Evolutionary conservation across 257 asterid species (phyloP).

Genomic region (Forsythia suspensa): DNA sequence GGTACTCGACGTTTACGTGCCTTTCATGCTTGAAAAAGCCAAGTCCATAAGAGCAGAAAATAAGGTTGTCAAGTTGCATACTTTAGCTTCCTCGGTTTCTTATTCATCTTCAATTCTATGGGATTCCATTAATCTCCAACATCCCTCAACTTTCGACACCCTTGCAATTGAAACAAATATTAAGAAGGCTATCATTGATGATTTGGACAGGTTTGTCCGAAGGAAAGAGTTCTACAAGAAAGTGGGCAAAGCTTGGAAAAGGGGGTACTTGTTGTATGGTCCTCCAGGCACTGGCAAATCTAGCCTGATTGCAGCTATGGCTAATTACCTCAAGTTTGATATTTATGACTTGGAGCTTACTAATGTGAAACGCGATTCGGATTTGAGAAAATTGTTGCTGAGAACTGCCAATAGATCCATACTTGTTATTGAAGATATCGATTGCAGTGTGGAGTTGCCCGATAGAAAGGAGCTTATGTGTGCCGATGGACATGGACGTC

Average conservation of each 20-base stretch:
- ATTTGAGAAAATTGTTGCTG: constrained; percentile 61
- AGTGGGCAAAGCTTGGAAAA: constrained; percentile 82
- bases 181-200: constrained; percentile 41
- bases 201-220: constrained; percentile 60
- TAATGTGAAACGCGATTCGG: constrained; percentile 48
- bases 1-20: constrained; percentile 51
- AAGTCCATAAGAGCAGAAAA: constrained; percentile 32
- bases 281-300: constrained; percentile 88
- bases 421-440: constrained; percentile 78
- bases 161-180: constrained; percentile 52
- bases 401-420: constrained; percentile 64
- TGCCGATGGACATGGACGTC: constrained; percentile 21
- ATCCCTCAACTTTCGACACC: constrained; percentile 71
- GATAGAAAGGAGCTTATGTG: constrained; percentile 28
- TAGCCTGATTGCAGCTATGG: constrained; percentile 72
- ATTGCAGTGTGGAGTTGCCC: constrained; percentile 58
- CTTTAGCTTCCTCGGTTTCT: constrained; percentile 18
- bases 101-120: constrained; percentile 24
- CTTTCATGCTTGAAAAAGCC: constrained; percentile 45
- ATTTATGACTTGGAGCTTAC: constrained; percentile 71
- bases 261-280: constrained; percentile 72
- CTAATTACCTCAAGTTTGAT: constrained; percentile 70
- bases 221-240: constrained; percentile 64
- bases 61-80: constrained; percentile 50
- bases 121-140: constrained; percentile 67